phyloP scores from a whole-genome alignment of 306 rosid species.

The Mucuna pruriens region DNA sequence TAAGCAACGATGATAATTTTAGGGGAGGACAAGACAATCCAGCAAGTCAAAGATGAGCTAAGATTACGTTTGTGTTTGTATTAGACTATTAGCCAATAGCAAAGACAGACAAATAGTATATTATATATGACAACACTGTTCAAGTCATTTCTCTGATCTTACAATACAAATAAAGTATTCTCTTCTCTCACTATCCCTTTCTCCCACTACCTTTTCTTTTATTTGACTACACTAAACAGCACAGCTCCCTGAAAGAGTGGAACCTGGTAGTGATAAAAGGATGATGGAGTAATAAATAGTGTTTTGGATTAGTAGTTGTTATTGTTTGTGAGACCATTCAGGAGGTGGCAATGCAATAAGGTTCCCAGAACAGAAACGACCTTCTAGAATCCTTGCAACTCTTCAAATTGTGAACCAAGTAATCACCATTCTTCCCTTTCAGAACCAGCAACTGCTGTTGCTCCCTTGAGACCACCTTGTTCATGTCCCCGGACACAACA shows the following conservation, averaged over 20 bases:
- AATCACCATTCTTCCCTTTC: conserved; percentile 76
- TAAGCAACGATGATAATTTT: conserved; percentile 31
- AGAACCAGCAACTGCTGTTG: conserved; percentile 52
- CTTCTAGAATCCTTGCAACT: conserved; percentile 79
- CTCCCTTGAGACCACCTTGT: conserved; percentile 42
- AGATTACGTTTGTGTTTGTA: conserved; percentile 32
- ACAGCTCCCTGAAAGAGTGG: conserved; percentile 46
- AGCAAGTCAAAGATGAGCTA: conserved; percentile 55
- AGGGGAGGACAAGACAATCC: conserved; percentile 46
- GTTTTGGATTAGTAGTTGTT: conserved; percentile 34
- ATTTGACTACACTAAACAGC: conserved; percentile 48
- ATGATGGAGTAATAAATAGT: conserved; percentile 41
- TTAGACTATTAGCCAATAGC: background rate
- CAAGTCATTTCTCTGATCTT: conserved; percentile 42
- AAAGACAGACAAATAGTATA: background rate
- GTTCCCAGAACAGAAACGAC: conserved; percentile 74
- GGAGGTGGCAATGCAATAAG: conserved; percentile 87
- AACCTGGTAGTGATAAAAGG: conserved; percentile 44
- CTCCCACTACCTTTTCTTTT: conserved; percentile 40
- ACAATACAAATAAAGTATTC: conserved; percentile 46
- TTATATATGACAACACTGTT: conserved; percentile 38
- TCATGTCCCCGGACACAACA: conserved; percentile 35
- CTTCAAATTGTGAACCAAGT: conserved; percentile 59
- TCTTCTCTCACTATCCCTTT: conserved; percentile 11
- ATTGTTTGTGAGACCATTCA: conserved; percentile 32